Evolutionary conservation across 1,284 basidiomycete species (phyloP), one percentile per base, ranked within the genome.

Genomic region (Trametes pubescens): DNA sequence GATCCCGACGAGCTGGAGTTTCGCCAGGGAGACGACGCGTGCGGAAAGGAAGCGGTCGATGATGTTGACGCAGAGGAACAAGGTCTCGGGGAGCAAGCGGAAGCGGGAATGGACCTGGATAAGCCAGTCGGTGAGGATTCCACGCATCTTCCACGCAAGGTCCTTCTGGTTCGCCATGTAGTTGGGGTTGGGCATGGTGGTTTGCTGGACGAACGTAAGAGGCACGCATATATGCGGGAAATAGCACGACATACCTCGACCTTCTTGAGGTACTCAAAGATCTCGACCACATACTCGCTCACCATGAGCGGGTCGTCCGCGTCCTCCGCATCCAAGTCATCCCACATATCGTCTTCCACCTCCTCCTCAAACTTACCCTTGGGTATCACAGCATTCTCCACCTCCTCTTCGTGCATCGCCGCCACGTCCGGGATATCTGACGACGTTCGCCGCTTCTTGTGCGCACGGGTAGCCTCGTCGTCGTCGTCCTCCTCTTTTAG

Each of bases 291-390:
- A 75, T 99, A 99, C 79, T 99, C 95, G 79, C 90, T 93, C 65
- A 98, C 96, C 96, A 99, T 99, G 65, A 94, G 80, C 16, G 96
- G 96, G 76, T 99, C 97, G 62, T 96, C 95, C n/a, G 80, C 85
- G 74, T 99, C 97, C 61, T 96, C 96, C 4, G 89, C 91, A 72
- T 99, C 97, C 21, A 99, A 84, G 75, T 99, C 96, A 37, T 92
- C 91, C 95, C 91, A 92, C 24, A 82, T 74, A n/a, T 83, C 79
- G 22, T 82, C 80, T 51, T 89, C 79, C 3, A 88, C 86, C 65
- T 91, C 87, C 0, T 84, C 87, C 71, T 90, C 76, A 9, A 70
- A 72, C 21, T 76, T 74, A 43, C 71, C 70, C 32, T 67, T 66
- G 24, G 65, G 57, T 43, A 67, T 64, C 11, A 74, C 71, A 9